Evolutionary conservation across 2,329 filamentous ascomycete genomes (phyloP), one percentile per base, ranked within the genome.

Genomic region (Clarireedia hainanense): DNA sequence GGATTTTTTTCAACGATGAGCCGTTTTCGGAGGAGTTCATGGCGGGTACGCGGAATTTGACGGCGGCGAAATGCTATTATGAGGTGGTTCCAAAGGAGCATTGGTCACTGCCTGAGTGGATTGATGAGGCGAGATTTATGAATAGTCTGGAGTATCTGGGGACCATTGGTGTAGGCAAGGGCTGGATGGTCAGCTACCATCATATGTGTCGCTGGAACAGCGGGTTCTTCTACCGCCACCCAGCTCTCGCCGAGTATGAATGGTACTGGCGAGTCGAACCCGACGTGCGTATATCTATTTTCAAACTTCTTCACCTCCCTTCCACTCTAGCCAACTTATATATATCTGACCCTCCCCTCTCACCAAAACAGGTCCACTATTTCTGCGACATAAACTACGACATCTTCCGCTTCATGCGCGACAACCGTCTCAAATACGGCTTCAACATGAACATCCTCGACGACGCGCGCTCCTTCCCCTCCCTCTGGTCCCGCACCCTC

Each of bases 171-270:
- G 95, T 97, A 72, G 96, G 97, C 71, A 97, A 97, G 70, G 94
- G 92, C 52, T 92, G 96, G 74, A 95, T 90, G 30, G 76, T 95
- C 73, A 95, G 89, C 75, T 99, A 99, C 78, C 85, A 94, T 61
- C 94, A 99, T 78, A 99, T 97, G 94, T 99, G 94, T 74, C 89
- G 94, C 60, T 94, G 89, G 89, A 91, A 91, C 70, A 86, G 84
- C 60, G 89, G 88, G 55, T 77, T 89, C 67, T 92, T 95, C 75
- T 90, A 89, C 69, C 80, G 85, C 55, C 89, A 95, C 69, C 81
- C 85, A 0, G 83, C 85, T 2, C 78, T 95, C 47, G 74, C 79
- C 56, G 61, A 74, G 24, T 83, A 80, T 60, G 75, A 81, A 54
- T 84, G 76, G 74, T 83, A 81, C 65, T 83, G 80, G 80, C 75